Evolutionary conservation across 106 monocot species (phyloP), one percentile per base, ranked within the genome.

Genomic region (Agapanthus africanus): DNA sequence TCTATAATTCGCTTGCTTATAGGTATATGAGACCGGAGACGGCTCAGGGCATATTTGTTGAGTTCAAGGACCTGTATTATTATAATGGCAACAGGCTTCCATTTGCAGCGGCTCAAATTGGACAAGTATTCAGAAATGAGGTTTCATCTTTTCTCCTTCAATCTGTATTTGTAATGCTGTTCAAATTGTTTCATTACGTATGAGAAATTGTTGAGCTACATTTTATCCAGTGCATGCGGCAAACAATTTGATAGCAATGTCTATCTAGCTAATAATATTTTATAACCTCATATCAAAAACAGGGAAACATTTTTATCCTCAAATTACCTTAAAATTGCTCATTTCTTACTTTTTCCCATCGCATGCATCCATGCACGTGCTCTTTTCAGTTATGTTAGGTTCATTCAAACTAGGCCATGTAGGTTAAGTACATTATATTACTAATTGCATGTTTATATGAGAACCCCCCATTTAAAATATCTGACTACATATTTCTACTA

Each of bases 1-100:
- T 78, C 9, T 19, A 34, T 21, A 38, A 49, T 0, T 21, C 46
- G 14, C 50, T 65, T 60, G 22, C 8, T 63, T 66, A 14, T 78
- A 95, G 95, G 78, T 99, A 89, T 65, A 89, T 99, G 92, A 80
- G 97, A 65, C 97, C 91, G 60, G 97, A 99, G 68, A 99, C 97
- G 18, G 92, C 97, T 40, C 92, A 99, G 37, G 97, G 97, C 22
- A 99, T 99, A 19, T 92, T 92, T 74, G 97, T 99, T 11, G 92
- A 99, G 60, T 99, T 99, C 67, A 99, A 87, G 71, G 84, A 89
- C 59, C 73, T 97, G 76, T 97, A 97, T 70, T 89, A 97, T 70
- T 92, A 97, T 70, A 97, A 97, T 61, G 91, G 92, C 8, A 86
- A 87, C 39, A 87, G 81, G 74, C 97, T 97, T 79, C 97, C 92